These are phyloP conservation scores for Lagenaria siceraria DNA, from an alignment of 306 rosid species.

Conservation along the genomic window DNA sequence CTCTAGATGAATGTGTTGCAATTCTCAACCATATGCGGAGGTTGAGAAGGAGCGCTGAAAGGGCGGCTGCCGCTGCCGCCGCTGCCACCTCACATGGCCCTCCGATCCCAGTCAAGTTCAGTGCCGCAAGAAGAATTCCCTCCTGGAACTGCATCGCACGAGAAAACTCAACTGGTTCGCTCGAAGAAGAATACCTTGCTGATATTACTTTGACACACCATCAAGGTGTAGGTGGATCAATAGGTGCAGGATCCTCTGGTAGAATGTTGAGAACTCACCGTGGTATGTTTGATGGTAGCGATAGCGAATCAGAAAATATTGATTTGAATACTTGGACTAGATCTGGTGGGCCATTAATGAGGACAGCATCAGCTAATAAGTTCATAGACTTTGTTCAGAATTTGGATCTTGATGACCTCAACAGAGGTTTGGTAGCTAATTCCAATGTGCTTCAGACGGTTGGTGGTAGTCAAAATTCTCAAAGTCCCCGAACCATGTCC, in stretches of 20 bases:
- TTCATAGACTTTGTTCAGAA: slow-evolving; percentile 69
- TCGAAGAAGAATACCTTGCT: slow-evolving; percentile 50
- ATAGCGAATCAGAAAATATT: slow-evolving; percentile 57
- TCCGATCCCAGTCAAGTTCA: slow-evolving; percentile 39
- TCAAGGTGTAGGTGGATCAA: slow-evolving; percentile 31
- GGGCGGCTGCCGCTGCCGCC: slow-evolving; percentile 78
- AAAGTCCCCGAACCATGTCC: slow-evolving; percentile 33
- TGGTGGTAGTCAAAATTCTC: slow-evolving; percentile 24
- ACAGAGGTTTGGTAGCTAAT: slow-evolving; percentile 26
- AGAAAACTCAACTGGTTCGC: slow-evolving; percentile 85
- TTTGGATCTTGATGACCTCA: slow-evolving; percentile 55
- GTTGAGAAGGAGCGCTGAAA: slow-evolving; percentile 56
- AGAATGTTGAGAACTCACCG: slow-evolving; percentile 39
- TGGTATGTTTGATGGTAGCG: slow-evolving; percentile 52
- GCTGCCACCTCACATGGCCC: slow-evolving; percentile 59
- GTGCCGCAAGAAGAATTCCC: slow-evolving; percentile 80
- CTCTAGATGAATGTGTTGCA: slow-evolving; percentile 79
- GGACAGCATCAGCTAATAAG: slow-evolving; percentile 69
- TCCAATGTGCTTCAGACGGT: slow-evolving; percentile 26
- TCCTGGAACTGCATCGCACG: slow-evolving; percentile 97
- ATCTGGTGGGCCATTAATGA: slow-evolving; percentile 93
- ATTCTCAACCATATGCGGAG: slow-evolving; percentile 87
- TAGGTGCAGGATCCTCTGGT: slow-evolving; percentile 17
- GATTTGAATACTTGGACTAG: slow-evolving; percentile 70
- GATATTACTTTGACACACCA: slow-evolving; percentile 44